Evolutionary conservation across 1,284 basidiomycete species (phyloP).

Genomic region (Cryptococcus jaspeensis): DNA sequence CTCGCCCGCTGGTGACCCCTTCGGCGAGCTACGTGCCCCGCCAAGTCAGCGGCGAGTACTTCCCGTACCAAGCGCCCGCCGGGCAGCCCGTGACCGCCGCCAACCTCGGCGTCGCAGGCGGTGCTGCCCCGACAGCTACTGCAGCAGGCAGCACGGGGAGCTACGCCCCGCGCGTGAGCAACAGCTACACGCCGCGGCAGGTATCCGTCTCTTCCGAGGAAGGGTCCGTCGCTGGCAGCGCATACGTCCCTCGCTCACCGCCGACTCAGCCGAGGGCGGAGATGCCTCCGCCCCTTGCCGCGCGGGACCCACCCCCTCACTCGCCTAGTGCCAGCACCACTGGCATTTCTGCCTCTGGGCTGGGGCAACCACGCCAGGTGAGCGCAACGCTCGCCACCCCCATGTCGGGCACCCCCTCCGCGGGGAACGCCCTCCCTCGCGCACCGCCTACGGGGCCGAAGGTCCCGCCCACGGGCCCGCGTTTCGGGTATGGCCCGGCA

Average conservation of each 20-base stretch:
- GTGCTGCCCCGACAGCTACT: background rate
- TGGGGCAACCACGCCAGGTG: background rate
- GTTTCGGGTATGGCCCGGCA: background rate
- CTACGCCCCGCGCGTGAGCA: background rate
- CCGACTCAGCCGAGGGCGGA: conserved; percentile 2
- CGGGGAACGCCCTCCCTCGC: background rate
- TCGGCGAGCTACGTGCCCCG: background rate
- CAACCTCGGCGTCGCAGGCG: background rate
- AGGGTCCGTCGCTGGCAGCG: background rate
- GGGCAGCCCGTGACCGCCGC: background rate
- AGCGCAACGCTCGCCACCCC: background rate
- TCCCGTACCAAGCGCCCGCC: background rate
- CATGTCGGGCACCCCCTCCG: background rate
- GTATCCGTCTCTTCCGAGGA: conserved; percentile 2
- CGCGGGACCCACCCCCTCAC: conserved; percentile 17
- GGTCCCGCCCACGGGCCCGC: conserved; percentile 24
- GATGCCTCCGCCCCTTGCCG: conserved; percentile 14
- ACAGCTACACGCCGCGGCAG: background rate
- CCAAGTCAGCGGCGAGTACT: background rate
- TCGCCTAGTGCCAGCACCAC: background rate
- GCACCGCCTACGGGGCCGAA: conserved; percentile 24
- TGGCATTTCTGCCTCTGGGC: background rate
- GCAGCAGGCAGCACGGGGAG: too few species aligned
- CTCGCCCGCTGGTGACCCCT: background rate
- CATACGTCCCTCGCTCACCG: background rate